Conservation (phyloP, 2,329 filamentous ascomycete species). For the Hymenoscyphus scutula region DNA sequence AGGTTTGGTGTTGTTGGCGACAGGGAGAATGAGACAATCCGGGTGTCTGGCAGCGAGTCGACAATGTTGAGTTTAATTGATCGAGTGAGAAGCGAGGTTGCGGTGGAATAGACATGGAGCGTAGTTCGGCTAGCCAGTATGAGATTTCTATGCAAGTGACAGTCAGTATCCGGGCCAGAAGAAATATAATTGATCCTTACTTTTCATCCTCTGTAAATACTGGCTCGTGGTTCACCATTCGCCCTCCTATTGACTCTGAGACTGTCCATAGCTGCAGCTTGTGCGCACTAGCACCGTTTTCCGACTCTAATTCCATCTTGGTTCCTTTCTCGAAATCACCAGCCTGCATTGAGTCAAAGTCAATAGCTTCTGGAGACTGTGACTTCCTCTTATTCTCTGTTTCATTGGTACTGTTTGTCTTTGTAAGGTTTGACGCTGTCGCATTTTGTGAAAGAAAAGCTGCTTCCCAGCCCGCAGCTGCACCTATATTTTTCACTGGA, state of each 20-base stretch:
- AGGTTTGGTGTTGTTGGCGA: slow-evolving; percentile 46
- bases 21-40: slow-evolving; percentile 40
- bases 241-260: slow-evolving; percentile 62
- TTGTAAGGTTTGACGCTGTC: background rate
- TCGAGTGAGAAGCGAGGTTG: slow-evolving; percentile 76
- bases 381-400: slow-evolving; percentile 13
- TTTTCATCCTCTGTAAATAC: slow-evolving; percentile 60
- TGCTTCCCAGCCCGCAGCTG: slow-evolving; percentile 29
- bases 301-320: background rate
- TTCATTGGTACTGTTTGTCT: slow-evolving; percentile 15
- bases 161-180: background rate
- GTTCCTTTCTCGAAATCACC: slow-evolving; percentile 8
- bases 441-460: slow-evolving; percentile 28
- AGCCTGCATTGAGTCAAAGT: slow-evolving; percentile 23
- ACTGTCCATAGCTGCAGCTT: slow-evolving; percentile 49
- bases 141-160: slow-evolving; percentile 51
- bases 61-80: slow-evolving; percentile 53
- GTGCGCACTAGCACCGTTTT: slow-evolving; percentile 21
- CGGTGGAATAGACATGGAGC: slow-evolving; percentile 76
- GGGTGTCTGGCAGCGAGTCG: slow-evolving; percentile 22
- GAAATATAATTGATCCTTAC: slow-evolving; percentile 41
- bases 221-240: slow-evolving; percentile 63
- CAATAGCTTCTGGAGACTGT: slow-evolving; percentile 22
- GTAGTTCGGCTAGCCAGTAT: slow-evolving; percentile 73
- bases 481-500: slow-evolving; percentile 18